Percentiles rank a stretch among this genome's conserved stretches.
Evolutionary conservation across 495 filamentous ascomycete genomes (phyloP).

Genomic region (Trichoderma parareesei): DNA sequence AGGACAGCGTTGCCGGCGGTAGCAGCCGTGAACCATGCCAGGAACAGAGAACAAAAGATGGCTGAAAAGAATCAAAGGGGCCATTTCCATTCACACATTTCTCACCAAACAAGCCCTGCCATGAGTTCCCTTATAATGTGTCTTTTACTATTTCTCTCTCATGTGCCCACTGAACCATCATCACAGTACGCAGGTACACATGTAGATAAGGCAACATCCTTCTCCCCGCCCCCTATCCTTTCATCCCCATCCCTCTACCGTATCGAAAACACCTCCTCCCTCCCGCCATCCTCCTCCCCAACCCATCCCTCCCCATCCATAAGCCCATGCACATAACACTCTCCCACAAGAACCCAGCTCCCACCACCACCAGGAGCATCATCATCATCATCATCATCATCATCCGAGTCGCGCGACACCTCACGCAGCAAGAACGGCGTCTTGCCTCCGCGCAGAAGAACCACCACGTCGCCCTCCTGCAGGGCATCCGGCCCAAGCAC

Average conservation of each 20-base stretch:
- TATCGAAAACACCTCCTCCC: slow-evolving; percentile 9
- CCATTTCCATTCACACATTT: too few relatives aligned
- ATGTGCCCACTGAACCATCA: background rate
- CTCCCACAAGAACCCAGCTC: slow-evolving; percentile 20
- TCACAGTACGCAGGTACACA: background rate
- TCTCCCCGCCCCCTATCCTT: too few relatives aligned
- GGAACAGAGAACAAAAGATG: too few relatives aligned
- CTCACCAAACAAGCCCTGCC: background rate
- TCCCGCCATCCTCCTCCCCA: background rate
- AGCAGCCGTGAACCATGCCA: too few relatives aligned
- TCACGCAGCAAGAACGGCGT: slow-evolving; percentile 21
- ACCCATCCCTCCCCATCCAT: slow-evolving; percentile 20
- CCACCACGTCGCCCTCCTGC: slow-evolving; percentile 21
- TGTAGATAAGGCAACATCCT: too few relatives aligned
- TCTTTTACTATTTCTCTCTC: background rate
- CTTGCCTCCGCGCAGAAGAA: slow-evolving; percentile 24
- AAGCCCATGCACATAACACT: slow-evolving; percentile 24
- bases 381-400: too few relatives aligned
- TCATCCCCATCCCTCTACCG: background rate
- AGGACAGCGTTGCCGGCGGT: too few relatives aligned
- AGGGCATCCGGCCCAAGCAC: slow-evolving; percentile 19
- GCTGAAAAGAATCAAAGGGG: too few relatives aligned
- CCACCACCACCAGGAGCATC: background rate
- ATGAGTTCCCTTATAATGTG: background rate
- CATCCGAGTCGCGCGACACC: background rate